Base-by-base conservation (phyloP, 176 grass and related monocot species). In the Elaeis guineensis region DNA sequence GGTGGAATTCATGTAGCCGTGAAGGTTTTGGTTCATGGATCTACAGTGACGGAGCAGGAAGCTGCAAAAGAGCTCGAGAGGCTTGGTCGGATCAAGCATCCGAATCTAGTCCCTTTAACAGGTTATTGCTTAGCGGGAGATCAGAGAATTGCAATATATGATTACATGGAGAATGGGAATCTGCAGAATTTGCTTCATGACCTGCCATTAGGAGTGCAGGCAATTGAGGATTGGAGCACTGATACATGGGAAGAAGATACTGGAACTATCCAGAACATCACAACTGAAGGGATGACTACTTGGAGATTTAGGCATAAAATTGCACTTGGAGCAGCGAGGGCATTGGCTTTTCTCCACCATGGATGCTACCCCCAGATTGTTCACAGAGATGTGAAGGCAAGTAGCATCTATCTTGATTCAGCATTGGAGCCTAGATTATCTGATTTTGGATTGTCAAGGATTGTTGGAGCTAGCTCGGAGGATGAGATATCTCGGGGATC, bases 91-190 rank as follows among this genome's bases (percentile, higher is more conserved):
- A 98, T 98, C 76, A 83, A 89, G 30, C 93, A 98, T 69, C 26
- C 87, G 19, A 98, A 98, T 59, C 75, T 98, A 69, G 87, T 98
- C 52, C 81, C 93, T 39, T 79, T 98, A 51, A 76, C 87, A 9
- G 93, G 93, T 18, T 98, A 92, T 66, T 98, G 93, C 61, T 29
- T 98, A 25, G 81, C 93, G 6, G 93, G 93, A 22, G 81, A 80
- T 17, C 93, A 92, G 55, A 91, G 83, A 66, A 98, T 98, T 30
- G 84, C 87, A 6, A 98, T 98, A 67, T 92, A 91, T 20, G 87
- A 98, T 55, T 98, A 92, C 63, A 98, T 98, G 93, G 87, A 98
- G 73, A 89, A 92, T 14, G 87, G 93, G 14, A 98, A 98, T 63
- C 59, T 98, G 64, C 81, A 98, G 56, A 98, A 89, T 55, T 72